Conservation (phyloP, 2,329 filamentous ascomycete genomes). For the Fusarium mundagurra region DNA sequence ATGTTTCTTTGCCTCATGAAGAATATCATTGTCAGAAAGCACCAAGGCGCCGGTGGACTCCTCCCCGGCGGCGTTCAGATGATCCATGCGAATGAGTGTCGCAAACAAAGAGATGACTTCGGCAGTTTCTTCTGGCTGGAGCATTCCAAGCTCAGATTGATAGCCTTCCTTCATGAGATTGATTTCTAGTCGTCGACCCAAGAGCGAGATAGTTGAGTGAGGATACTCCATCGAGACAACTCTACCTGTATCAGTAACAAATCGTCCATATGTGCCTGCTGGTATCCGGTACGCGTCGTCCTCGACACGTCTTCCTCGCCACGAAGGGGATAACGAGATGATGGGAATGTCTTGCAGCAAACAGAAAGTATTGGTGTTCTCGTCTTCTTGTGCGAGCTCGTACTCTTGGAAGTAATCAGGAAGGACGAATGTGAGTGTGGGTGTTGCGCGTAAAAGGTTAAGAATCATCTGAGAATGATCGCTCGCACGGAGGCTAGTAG, state of each 20-base stretch:
- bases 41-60: conserved; percentile 46
- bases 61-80: conserved; percentile 48
- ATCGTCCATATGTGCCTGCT: conserved; percentile 72
- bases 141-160: conserved; percentile 60
- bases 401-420: conserved; percentile 78
- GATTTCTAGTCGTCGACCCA: conserved; percentile 79
- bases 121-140: conserved; percentile 70
- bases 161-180: conserved; percentile 68
- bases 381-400: conserved; percentile 82
- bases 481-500: conserved; percentile 45
- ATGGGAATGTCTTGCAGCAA: conserved; percentile 72
- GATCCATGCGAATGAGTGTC: conserved; percentile 69
- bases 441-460: conserved; percentile 73
- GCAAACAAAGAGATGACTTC: conserved; percentile 81
- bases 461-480: conserved; percentile 63
- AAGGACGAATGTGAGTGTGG: conserved; percentile 81
- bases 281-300: conserved; percentile 70
- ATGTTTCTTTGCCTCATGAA: conserved; percentile 66
- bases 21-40: conserved; percentile 53
- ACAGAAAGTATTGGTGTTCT: conserved; percentile 82
- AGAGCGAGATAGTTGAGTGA: conserved; percentile 82
- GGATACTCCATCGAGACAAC: conserved; percentile 80
- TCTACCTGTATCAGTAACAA: conserved; percentile 81
- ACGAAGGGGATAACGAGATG: conserved; percentile 61
- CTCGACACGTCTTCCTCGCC: conserved; percentile 55